phyloP scores from a whole-genome alignment of 495 filamentous ascomycete genomes.

The Eremomyces bilateralis region DNA sequence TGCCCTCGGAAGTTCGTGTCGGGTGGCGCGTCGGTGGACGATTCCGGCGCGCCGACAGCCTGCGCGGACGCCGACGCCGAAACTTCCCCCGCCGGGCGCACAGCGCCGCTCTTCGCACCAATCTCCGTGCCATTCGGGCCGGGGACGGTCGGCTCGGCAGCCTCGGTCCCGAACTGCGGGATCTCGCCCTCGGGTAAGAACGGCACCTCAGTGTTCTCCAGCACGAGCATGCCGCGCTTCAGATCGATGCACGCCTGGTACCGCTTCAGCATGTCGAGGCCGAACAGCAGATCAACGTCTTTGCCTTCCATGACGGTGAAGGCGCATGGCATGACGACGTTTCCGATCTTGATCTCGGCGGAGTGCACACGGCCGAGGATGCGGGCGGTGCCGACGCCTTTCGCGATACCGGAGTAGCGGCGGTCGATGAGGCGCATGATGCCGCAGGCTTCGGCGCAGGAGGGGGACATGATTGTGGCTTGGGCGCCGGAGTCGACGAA shows the following conservation, averaged over 20 bases:
- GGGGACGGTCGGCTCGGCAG: conserved; percentile 64
- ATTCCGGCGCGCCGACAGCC: background rate
- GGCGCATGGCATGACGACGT: conserved; percentile 67
- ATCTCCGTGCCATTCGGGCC: conserved; percentile 73
- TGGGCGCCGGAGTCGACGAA: conserved; percentile 97
- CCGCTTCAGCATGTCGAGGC: conserved; percentile 87
- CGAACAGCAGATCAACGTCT: conserved; percentile 82
- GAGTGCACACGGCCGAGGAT: conserved; percentile 91
- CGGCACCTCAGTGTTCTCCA: conserved; percentile 61
- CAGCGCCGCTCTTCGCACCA: conserved; percentile 63
- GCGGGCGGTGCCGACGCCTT: conserved; percentile 79
- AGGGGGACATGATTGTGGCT: conserved; percentile 95
- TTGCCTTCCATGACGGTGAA: conserved; percentile 99
- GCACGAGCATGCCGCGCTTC: conserved; percentile 51
- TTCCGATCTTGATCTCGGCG: conserved; percentile 81
- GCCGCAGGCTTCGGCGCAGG: conserved; percentile 71
- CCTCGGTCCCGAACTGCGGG: conserved; percentile 54
- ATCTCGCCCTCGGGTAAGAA: conserved; percentile 91
- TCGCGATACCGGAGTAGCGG: conserved; percentile 74
- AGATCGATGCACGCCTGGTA: conserved; percentile 89
- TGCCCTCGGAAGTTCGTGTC: conserved; percentile 6
- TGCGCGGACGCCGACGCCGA: conserved; percentile 14
- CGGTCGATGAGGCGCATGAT: conserved; percentile 95
- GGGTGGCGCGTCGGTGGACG: conserved; percentile 1
- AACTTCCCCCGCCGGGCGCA: conserved; percentile 32